Conservation (phyloP, 352 stramenopile genomes). For the Globisporangium carolinianum region DNA sequence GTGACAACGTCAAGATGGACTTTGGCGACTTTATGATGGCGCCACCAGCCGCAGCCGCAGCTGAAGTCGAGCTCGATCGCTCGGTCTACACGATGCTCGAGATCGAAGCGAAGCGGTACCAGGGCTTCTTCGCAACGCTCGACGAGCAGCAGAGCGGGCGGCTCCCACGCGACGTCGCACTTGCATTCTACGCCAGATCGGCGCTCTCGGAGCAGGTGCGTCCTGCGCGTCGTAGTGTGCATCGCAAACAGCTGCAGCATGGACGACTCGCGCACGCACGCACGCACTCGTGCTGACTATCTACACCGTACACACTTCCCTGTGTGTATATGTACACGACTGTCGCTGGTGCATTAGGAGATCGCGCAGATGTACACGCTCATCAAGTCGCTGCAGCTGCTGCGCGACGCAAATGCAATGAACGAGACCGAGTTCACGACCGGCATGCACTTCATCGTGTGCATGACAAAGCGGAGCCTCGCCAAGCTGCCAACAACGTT, state of each 20-base stretch:
- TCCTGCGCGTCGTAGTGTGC: not conserved
- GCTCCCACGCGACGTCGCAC: slow-evolving; percentile 20
- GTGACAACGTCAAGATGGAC: slow-evolving; percentile 9
- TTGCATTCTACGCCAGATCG: slow-evolving; percentile 60
- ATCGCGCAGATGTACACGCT: no score
- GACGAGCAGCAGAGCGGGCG: slow-evolving; percentile 13
- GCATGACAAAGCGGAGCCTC: no score
- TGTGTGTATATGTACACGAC: no score
- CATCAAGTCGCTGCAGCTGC: no score
- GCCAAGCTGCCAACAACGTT: no score
- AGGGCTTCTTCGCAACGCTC: slow-evolving; percentile 52
- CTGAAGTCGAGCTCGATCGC: slow-evolving; percentile 15
- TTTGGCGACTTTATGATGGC: slow-evolving; percentile 13
- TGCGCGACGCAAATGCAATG: no score
- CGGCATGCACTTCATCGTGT: no score
- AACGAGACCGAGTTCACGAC: no score
- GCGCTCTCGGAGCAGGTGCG: slow-evolving; percentile 29
- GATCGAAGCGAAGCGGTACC: slow-evolving; percentile 44
- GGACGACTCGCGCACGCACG: not conserved
- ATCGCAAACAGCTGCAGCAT: not conserved
- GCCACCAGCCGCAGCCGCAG: not conserved
- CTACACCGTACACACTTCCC: no score
- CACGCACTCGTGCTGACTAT: not conserved
- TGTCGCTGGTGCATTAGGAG: no score
- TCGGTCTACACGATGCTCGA: slow-evolving; percentile 63